phyloP scores from a whole-genome alignment of 192 early-diverging fungal species.

The Backusella sp. region DNA sequence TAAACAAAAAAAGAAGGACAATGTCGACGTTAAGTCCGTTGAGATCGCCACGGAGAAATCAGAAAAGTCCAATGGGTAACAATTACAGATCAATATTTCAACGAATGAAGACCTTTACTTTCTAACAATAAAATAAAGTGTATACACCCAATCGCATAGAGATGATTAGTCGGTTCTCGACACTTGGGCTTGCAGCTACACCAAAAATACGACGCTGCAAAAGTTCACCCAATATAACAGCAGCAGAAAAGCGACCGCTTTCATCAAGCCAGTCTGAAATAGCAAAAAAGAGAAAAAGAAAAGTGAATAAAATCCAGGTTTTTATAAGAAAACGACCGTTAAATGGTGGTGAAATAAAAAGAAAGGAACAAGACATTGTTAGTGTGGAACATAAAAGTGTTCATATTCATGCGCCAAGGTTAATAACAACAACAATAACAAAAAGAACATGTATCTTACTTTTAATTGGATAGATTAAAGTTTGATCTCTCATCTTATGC shows the following conservation, averaged over 20 bases:
- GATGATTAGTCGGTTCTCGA: neutral
- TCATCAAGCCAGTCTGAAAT: neutral
- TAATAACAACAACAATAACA: neutral
- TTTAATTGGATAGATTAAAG: conserved; percentile 60
- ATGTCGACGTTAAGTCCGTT: neutral
- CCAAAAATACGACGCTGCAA: neutral
- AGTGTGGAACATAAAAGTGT: neutral
- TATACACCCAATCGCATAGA: neutral
- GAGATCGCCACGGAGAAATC: neutral
- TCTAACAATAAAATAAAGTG: neutral
- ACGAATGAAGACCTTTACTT: neutral
- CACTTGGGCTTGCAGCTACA: neutral
- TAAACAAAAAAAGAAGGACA: neutral
- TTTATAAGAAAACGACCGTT: neutral
- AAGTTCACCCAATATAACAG: neutral
- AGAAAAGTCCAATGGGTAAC: neutral
- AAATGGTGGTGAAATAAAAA: neutral
- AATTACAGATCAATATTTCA: neutral
- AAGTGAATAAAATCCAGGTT: neutral
- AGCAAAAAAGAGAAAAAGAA: neutral
- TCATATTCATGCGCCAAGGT: neutral
- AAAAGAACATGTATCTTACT: neutral
- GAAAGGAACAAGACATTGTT: neutral
- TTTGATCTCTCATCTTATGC: conserved; percentile 94
- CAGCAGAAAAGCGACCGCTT: neutral